Evolutionary conservation across 441 rosid genomes (phyloP), one percentile per base, ranked within the genome.

Genomic region (Cnidoscolus chayamansa): DNA sequence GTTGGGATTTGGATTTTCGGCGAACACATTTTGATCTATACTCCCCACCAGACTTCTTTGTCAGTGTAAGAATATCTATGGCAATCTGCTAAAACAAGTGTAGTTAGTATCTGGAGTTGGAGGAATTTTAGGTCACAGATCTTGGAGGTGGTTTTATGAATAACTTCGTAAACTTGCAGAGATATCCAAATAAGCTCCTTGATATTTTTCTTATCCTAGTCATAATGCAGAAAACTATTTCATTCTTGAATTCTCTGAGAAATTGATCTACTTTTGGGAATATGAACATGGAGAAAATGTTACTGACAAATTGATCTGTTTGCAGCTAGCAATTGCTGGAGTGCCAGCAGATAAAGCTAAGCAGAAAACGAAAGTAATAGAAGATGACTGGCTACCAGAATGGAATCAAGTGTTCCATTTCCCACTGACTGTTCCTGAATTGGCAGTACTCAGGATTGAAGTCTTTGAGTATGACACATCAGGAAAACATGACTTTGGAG

Each of bases 31-130:
- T 92, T 60, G 98, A 92, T 81, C 82, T 55, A 13, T 92, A 62
- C 72, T 88, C 97, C 1, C 93, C 96, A 35, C 98, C 97, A 0
- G 92, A 93, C 81, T 88, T 93, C 83, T 84, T 74, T 54, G 78
- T 87, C 63, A 85, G 76, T 83, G 98, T 86, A 88, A 78, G 87
- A 72, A 19, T 11, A n/a, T 63, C 50, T 8, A 54, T 67, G 47
- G 43, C 48, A 61, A 15, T 37, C 65, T 35, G 40, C 50, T 8
- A 54, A 51, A 15, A n/a, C 48, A 61, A 15, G 16, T 40, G 57
- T 53, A 53, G 12, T 40, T 40, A 35, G 4, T 35, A 35, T 35
- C 4, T 35, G 40, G 3, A 35, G 40, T 35, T 35, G 40, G 25
- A 25, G 25, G 25, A 25, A 25, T 25, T 25, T 25, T 25, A 25